phyloP scores from a whole-genome alignment of 371 early-diverging fungal species.

The Nematocida sp. region DNA sequence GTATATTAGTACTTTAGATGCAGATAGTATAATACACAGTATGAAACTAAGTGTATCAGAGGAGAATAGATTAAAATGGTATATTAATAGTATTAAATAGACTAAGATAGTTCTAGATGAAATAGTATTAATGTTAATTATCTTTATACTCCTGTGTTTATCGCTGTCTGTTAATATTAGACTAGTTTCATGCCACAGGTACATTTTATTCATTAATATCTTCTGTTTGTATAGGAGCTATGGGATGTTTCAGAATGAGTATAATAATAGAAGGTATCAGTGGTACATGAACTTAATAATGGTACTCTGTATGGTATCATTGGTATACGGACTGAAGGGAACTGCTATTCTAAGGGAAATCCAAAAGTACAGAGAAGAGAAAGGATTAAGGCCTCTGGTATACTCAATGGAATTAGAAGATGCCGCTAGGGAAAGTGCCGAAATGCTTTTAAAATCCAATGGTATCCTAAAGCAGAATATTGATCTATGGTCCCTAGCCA shows the following conservation, averaged over 20 bases:
- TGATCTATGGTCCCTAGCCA: conserved; percentile 7
- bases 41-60: too few relatives aligned
- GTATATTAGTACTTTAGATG: too few relatives aligned
- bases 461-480: conserved; percentile 52
- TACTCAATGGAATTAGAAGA: conserved; percentile 13
- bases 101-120: too few relatives aligned
- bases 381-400: conserved; percentile 43
- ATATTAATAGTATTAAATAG: too few relatives aligned
- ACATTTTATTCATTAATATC: conserved; percentile 41
- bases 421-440: conserved; percentile 55
- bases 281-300: conserved; percentile 2
- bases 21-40: too few relatives aligned
- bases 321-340: not conserved
- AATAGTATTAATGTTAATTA: too few relatives aligned
- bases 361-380: conserved; percentile 57
- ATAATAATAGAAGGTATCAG: not conserved
- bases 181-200: conserved; percentile 55
- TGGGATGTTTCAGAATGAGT: conserved; percentile 19
- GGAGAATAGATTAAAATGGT: too few relatives aligned
- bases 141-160: conserved; percentile 26
- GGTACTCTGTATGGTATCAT: not conserved
- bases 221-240: not conserved
- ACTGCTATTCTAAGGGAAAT: conserved; percentile 49
- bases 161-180: conserved; percentile 45
- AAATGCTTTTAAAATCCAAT: conserved; percentile 50